Evolutionary conservation across 2,329 filamentous ascomycete genomes (phyloP).

Genomic region (Coniochaeta hoffmannii): DNA sequence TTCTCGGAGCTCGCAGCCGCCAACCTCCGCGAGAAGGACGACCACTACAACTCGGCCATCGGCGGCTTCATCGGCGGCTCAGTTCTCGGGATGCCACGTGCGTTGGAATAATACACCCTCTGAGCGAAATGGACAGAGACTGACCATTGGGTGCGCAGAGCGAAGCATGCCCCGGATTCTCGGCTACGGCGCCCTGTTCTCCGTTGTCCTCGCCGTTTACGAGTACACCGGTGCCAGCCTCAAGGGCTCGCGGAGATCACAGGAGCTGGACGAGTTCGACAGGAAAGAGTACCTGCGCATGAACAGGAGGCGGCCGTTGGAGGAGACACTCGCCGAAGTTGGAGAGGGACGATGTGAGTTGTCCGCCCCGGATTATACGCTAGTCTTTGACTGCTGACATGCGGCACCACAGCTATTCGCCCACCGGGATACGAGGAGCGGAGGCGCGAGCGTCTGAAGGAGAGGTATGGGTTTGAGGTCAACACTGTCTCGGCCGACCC

Average conservation of each 20-base stretch:
- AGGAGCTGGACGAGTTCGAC: constrained; percentile 62
- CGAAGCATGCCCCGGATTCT: constrained; percentile 63
- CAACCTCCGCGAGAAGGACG: constrained; percentile 81
- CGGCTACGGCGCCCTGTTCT: constrained; percentile 54
- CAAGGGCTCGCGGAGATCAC: constrained; percentile 34
- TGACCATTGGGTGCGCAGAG: constrained; percentile 30
- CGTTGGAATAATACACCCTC: constrained; percentile 18
- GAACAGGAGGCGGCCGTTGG: constrained; percentile 64
- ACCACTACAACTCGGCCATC: constrained; percentile 65
- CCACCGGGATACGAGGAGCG: constrained; percentile 79
- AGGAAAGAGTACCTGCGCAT: constrained; percentile 68
- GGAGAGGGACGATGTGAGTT: constrained; percentile 78
- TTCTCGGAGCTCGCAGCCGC: constrained; percentile 71
- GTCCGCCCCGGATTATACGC: constrained; percentile 1
- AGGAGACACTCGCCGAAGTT: constrained; percentile 73
- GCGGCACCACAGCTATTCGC: constrained; percentile 66
- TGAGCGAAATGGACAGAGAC: not conserved
- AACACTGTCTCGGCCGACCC: constrained; percentile 52
- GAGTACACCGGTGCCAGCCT: constrained; percentile 61
- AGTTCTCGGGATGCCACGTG: constrained; percentile 67
- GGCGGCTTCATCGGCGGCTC: constrained; percentile 72
- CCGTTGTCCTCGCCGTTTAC: constrained; percentile 53
- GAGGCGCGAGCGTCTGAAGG: constrained; percentile 71
- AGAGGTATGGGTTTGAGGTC: constrained; percentile 83
- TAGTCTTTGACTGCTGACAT: constrained; percentile 7